Evolutionary conservation across 2,329 filamentous ascomycete genomes (phyloP).

Genomic region (Colletotrichum tabaci): DNA sequence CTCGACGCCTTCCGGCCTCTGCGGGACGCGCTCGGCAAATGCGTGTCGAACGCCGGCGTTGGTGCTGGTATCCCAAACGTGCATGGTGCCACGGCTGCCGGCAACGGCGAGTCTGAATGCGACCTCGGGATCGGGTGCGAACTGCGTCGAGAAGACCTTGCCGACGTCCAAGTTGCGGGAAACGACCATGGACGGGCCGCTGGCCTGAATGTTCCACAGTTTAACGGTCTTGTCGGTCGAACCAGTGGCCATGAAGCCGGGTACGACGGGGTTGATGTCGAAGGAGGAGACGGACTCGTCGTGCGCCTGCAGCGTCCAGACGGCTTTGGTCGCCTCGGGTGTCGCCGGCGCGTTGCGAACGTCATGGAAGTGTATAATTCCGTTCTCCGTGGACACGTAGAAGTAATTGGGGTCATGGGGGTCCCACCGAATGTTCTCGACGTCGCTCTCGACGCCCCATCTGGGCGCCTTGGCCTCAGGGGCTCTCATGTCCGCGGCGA

Average conservation of each 20-base stretch:
- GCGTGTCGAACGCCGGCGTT: constrained; percentile 88
- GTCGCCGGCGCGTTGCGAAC: constrained; percentile 81
- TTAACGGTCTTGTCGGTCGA: constrained; percentile 97
- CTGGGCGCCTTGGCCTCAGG: constrained; percentile 85
- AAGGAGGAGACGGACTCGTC: constrained; percentile 93
- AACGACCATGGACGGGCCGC: constrained; percentile 90
- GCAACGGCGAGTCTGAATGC: constrained; percentile 94
- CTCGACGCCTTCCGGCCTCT: constrained; percentile 70
- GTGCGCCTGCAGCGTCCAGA: constrained; percentile 97
- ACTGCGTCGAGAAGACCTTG: constrained; percentile 91
- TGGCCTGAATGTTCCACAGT: constrained; percentile 90
- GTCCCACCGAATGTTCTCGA: constrained; percentile 94
- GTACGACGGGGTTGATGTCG: constrained; percentile 90
- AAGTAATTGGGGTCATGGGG: constrained; percentile 94
- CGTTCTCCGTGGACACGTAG: constrained; percentile 94
- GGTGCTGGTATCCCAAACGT: constrained; percentile 97
- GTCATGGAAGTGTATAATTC: constrained; percentile 94
- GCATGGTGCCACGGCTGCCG: constrained; percentile 91
- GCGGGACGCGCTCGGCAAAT: constrained; percentile 78
- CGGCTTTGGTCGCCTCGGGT: constrained; percentile 83
- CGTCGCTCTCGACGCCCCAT: constrained; percentile 96
- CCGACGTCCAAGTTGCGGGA: constrained; percentile 93
- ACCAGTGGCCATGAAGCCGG: constrained; percentile 93
- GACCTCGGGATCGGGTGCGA: constrained; percentile 91
- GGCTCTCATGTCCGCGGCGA: constrained; percentile 96